phyloP scores from a whole-genome alignment of 1,284 basidiomycete genomes.

The Caloboletus firmus region DNA sequence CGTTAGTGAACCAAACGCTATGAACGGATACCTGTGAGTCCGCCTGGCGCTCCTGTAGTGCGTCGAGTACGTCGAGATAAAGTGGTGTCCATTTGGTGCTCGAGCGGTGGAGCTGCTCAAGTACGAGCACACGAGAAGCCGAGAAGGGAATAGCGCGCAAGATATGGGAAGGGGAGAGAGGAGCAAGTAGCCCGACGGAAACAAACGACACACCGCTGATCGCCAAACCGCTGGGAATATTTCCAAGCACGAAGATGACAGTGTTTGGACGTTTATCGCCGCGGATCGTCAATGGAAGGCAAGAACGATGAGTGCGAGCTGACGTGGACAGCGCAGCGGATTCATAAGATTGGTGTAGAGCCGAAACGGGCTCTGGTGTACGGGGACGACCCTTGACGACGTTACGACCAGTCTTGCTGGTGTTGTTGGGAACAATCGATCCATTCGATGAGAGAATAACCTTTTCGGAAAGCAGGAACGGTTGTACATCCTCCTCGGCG shows the following conservation, averaged over 20 bases:
- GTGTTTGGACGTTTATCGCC: conserved; percentile 60
- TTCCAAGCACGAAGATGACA: conserved; percentile 72
- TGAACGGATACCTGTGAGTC: conserved; percentile 55
- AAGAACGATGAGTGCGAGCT: conserved; percentile 59
- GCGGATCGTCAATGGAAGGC: conserved; percentile 49
- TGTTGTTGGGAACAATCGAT: conserved; percentile 33
- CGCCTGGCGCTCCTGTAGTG: conserved; percentile 63
- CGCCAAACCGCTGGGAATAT: conserved; percentile 43
- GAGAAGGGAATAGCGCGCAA: conserved; percentile 64
- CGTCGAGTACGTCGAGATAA: conserved; percentile 79
- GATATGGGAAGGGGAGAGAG: conserved; percentile 68
- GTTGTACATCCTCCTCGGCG: conserved; percentile 53
- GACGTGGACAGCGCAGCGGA: conserved; percentile 62
- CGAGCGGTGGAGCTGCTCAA: conserved; percentile 79
- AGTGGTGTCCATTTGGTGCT: conserved; percentile 87
- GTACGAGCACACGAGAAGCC: conserved; percentile 74
- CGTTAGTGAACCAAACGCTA: conserved; percentile 60
- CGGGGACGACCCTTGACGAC: conserved; percentile 1
- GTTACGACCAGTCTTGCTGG: conserved; percentile 18
- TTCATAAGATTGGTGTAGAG: conserved; percentile 60
- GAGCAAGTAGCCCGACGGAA: conserved; percentile 72
- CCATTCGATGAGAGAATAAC: conserved; percentile 16
- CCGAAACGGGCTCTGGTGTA: conserved; percentile 5
- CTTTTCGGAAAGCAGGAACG: conserved; percentile 55
- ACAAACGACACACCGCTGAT: conserved; percentile 67